These are phyloP conservation scores for Saccharomyces hybrid DNA, from an alignment of 1,139 yeast species.

Conservation along the genomic window DNA sequence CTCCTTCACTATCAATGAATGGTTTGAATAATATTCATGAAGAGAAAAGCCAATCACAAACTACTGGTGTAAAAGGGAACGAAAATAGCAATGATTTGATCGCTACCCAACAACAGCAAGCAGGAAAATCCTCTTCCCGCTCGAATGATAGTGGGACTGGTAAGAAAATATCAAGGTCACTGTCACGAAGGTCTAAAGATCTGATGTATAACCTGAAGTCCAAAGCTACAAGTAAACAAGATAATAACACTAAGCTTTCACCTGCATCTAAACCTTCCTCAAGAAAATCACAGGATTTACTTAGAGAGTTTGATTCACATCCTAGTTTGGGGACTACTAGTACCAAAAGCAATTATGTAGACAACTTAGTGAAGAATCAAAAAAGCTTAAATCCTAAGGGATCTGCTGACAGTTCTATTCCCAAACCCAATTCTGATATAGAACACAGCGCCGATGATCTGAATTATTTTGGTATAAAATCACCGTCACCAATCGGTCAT, in stretches of 20 bases:
- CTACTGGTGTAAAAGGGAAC: background rate
- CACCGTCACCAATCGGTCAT: background rate
- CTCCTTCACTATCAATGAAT: background rate
- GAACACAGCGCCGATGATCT: background rate
- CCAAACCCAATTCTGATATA: background rate
- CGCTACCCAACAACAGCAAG: background rate
- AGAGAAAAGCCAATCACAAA: background rate
- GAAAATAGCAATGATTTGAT: background rate
- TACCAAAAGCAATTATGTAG: background rate
- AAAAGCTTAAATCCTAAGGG: background rate
- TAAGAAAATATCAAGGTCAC: conserved; percentile 4
- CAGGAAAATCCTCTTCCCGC: background rate
- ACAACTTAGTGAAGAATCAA: background rate
- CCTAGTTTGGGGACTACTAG: background rate
- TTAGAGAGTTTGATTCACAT: background rate
- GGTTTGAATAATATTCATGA: background rate
- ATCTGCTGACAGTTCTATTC: background rate
- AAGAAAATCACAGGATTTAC: background rate
- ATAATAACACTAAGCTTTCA: conserved; percentile 3
- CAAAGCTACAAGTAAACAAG: background rate
- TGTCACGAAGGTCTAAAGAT: conserved; percentile 4
- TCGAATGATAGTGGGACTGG: background rate
- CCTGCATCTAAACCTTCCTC: background rate
- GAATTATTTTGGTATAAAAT: background rate
- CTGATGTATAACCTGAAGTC: conserved; percentile 4